Evolutionary conservation across 116 monocot genomes (phyloP), one percentile per base, ranked within the genome.

Genomic region (Trichopus zeylanicus): DNA sequence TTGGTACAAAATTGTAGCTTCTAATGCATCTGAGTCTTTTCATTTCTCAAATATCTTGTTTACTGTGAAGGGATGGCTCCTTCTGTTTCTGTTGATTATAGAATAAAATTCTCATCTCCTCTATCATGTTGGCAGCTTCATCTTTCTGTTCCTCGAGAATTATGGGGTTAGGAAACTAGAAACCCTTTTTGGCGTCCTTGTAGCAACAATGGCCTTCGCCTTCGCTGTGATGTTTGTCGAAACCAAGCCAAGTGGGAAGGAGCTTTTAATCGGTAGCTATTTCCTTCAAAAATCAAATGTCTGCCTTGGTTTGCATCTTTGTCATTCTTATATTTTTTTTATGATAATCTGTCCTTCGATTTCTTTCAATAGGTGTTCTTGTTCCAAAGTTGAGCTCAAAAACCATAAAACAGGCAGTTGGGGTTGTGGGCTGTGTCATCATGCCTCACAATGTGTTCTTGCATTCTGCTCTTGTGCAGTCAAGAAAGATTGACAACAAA

Each of bases 81-180:
- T n/a, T n/a, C n/a, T n/a, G n/a, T n/a, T n/a, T 42, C 3, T 42
- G 42, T 42, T n/a, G n/a, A 16, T 42, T 42, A 42, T n/a, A 42
- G n/a, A n/a, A 42, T 42, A 42, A 42, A n/a, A 12, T 42, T 2
- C 13, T 3, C n/a, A 16, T 42, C 42, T 42, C 16, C 4, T 42
- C 42, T 42, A 42, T 42, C 18, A 13, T 49, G 49, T 63, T 61
- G 20, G 15, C 75, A 81, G 80, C 72, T 81, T 81, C 55, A 18
- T 81, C 32, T 75, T 81, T 59, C 58, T 81, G 63, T 75, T 75
- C 67, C 80, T 81, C 48, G 80, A 81, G 60, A 75, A 75, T 37
- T 81, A 81, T 56, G 80, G 80, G 23, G 80, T 81, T 29, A 75
- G 80, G 39, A 81, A 81, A 68, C 55, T 81, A 64, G 80, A 81